Base-by-base conservation (phyloP, 2,329 filamentous ascomycete genomes). In the Aspergillus pseudoviridinutans region DNA sequence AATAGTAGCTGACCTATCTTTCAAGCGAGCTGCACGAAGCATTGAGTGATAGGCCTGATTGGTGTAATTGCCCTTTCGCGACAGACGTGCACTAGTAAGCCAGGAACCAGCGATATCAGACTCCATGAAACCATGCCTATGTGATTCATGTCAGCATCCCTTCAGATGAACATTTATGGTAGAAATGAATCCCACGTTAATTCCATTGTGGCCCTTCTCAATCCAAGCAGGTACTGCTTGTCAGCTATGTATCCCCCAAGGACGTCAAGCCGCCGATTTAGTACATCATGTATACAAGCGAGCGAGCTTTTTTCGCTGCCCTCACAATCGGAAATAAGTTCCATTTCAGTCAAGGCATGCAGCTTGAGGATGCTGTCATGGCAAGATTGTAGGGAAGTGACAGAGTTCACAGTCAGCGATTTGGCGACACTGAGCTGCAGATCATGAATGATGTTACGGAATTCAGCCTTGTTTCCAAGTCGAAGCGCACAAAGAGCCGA, bases 21-120 rank as follows among this genome's bases (percentile, higher is more conserved):
- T 90, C 10, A 96, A 83, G 59, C 88, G 85, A 24, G 90, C 88
- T 10, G 95, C 94, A 74, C 94, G 91, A 2, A 97, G 82, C 25
- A 97, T 91, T 14, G 93, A 92, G 70, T 95, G 94, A 77, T 97
- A 96, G 0, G 94, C 95, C 65, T 93, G 92, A 55, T 91, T 88
- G 54, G 87, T 87, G 17, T 89, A 89, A 60, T 90, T 89, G 7
- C 89, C 85, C 76, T 97, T 97, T 57, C 94, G 85, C 20, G 93
- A 92, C 29, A 99, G 82, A 61, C 89, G 86, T 46, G 93, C 91
- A 64, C 88, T 96, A 1, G 87, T 86, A 2, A 97, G 79, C 93
- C 93, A 99, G 9, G 91, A 81, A 0, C 87, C 84, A 3, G 92
- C 93, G 62, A 95, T 86, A 62, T 96, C 90, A 1, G 85, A 78